Conservation (phyloP, 169 alveolate species). For the Plasmodium falciparum region DNA sequence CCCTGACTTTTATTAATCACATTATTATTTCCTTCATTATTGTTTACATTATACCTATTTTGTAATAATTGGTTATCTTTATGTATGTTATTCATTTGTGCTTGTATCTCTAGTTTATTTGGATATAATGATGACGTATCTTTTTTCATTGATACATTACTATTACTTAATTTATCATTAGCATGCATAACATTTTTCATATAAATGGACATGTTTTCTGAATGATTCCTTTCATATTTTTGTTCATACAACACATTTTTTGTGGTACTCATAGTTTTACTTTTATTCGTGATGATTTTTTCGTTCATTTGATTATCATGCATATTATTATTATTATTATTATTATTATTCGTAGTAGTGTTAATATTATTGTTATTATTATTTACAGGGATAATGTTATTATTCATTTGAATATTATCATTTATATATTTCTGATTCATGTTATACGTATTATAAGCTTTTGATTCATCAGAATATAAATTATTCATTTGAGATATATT, state of each 20-base stretch:
- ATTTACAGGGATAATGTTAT: background rate
- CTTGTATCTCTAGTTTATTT: background rate
- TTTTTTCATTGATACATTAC: constrained; percentile 1
- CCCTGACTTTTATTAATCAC: too few relatives aligned
- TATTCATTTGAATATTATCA: background rate
- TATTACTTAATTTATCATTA: background rate
- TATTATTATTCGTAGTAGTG: background rate
- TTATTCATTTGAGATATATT: background rate
- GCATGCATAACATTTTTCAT: background rate
- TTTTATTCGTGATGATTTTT: background rate
- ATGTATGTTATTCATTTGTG: background rate
- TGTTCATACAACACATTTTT: background rate
- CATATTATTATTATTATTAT: background rate
- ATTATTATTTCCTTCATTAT: too few relatives aligned
- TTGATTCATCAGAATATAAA: background rate
- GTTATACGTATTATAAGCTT: background rate
- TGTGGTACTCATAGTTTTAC: background rate
- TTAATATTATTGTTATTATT: background rate
- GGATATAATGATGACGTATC: background rate
- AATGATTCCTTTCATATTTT: background rate
- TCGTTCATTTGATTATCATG: background rate
- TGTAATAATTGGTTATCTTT: background rate
- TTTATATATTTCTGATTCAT: background rate
- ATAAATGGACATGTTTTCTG: background rate
- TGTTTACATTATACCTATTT: too few relatives aligned